Base-by-base conservation (phyloP, 306 rosid genomes). In the Inga oerstediana region DNA sequence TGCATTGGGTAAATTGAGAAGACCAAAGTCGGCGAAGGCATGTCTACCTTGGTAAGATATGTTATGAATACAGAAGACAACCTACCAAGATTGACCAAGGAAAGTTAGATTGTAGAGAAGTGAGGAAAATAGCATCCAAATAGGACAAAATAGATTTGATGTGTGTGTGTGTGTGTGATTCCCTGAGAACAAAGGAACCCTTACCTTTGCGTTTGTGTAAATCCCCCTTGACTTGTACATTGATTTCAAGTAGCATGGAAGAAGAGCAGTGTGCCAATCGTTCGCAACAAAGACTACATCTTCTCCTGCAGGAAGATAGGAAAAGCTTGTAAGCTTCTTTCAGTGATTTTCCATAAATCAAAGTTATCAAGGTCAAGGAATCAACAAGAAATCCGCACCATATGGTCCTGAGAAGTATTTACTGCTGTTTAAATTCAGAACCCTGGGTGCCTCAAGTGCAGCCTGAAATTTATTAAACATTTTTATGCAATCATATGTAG, bases 1-100 rank as follows among this genome's bases (percentile, higher is more conserved):
- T 46, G 77, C 77, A 35, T 68, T 41, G 1, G 96, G 93, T 45
- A 93, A 87, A 83, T 84, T 85, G 79, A 93, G 97, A 69, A 86
- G 91, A 10, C 84, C 45, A 62, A 90, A 91, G 84, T 91, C 97
- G 0, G 71, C 9, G 20, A 82, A 91, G 32, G 88, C 86, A 83
- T 86, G 85, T 82, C 97, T 86, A 6, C 97, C 97, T 84, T 91
- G 97, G 85, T 91, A 93, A 35, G 93, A 93, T 65, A 93, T 91
- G 89, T 93, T 93, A 85, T 93, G 97, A 73, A 93, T 89, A 87
- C 97, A 93, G 76, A 90, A 93, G 11, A 87, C 93, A 66, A 91
- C 97, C 97, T 93, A 83, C 59, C 71, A 78, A 72, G 68, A 82
- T 32, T 64, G 71, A n/a, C 56, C 82, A 56, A 72, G 61, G 39